Conservation (phyloP, 345 rosid genomes). For the Melastoma malabathricum region DNA sequence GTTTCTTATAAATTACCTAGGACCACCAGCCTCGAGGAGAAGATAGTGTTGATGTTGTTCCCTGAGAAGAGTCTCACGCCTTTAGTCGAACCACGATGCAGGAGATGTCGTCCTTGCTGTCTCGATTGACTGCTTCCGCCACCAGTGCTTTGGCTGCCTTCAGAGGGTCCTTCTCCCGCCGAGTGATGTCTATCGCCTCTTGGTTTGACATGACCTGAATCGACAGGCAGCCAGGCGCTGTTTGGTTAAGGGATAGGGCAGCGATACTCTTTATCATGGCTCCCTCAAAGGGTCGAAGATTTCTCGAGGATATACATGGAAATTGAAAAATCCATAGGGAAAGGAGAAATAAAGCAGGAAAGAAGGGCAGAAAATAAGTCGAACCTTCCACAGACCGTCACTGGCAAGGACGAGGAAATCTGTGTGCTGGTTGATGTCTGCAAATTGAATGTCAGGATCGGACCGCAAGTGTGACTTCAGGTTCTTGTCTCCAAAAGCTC, state of each 20-base stretch:
- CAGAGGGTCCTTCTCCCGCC: conserved; percentile 35
- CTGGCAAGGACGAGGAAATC: conserved; percentile 62
- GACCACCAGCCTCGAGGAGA: no score
- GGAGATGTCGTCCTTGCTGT: conserved; percentile 55
- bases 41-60: no score
- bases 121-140: conserved; percentile 35
- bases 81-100: conserved; percentile 51
- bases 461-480: conserved; percentile 60
- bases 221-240: background rate
- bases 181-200: conserved; percentile 44
- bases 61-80: conserved; percentile 4
- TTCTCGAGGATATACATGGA: background rate
- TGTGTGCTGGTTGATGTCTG: conserved; percentile 20
- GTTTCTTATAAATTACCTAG: no score
- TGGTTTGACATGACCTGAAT: conserved; percentile 47
- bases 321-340: background rate
- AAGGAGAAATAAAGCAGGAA: background rate
- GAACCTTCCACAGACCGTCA: conserved; percentile 66
- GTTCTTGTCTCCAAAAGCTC: conserved; percentile 62
- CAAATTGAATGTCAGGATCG: conserved; percentile 41
- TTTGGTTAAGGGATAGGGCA: no score
- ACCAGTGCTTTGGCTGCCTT: conserved; percentile 34
- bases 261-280: no score
- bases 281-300: no score
- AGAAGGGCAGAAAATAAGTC: background rate